A percentile compares a stretch with the other conserved stretches of the same genome.
These are phyloP conservation scores for Asterophora parasitica DNA, from an alignment of 768 basidiomycete species.

Conservation along the genomic window DNA sequence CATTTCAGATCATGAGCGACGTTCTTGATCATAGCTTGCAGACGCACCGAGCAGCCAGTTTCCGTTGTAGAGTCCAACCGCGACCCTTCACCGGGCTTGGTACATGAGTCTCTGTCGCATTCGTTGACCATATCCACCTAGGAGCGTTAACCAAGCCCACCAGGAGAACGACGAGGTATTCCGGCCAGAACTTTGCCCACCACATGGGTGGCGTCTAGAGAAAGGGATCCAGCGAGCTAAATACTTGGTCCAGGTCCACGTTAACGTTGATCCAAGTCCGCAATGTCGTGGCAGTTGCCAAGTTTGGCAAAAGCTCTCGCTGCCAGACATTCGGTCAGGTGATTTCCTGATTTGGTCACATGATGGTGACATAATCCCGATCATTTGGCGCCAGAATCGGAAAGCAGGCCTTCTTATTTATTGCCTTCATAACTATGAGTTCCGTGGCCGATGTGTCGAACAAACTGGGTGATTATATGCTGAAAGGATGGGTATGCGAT, in stretches of 20 bases:
- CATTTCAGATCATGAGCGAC: not conserved
- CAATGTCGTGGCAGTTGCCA: conserved; percentile 28
- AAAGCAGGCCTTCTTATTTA: no score
- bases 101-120: conserved; percentile 25
- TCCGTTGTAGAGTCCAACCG: conserved; percentile 56
- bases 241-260: not conserved
- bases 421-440: conserved; percentile 34
- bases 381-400: no score
- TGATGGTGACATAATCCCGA: not conserved
- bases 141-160: conserved; percentile 32
- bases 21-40: not conserved
- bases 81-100: conserved; percentile 27
- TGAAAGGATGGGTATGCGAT: conserved; percentile 67
- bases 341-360: conserved; percentile 2
- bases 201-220: conserved; percentile 33
- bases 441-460: conserved; percentile 53
- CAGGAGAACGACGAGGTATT: conserved; percentile 38
- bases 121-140: conserved; percentile 27
- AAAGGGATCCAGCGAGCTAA: conserved; percentile 2
- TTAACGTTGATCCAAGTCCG: not conserved
- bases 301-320: not conserved
- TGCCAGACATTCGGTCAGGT: not conserved
- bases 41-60: conserved; percentile 51
- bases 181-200: conserved; percentile 50
- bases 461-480: conserved; percentile 64